phyloP scores from a whole-genome alignment of 495 filamentous ascomycete genomes.

The Aspergillus leporis region DNA sequence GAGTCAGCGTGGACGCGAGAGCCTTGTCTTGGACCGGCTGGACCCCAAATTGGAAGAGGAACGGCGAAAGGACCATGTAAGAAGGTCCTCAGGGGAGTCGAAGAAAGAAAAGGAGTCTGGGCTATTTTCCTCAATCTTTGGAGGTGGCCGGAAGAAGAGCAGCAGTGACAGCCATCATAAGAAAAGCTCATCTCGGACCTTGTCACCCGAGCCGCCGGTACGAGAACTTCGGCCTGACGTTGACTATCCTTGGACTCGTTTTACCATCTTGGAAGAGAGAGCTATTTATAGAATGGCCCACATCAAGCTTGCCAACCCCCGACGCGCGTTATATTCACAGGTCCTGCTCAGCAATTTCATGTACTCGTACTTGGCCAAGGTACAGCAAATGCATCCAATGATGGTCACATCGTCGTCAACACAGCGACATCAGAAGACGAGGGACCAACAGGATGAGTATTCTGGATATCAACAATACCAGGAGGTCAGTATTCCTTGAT shows the following conservation, averaged over 20 bases:
- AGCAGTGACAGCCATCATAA: conserved; percentile 59
- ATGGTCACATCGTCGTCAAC: conserved; percentile 63
- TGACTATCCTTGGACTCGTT: conserved; percentile 94
- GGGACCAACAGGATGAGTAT: conserved; percentile 67
- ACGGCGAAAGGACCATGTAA: conserved; percentile 73
- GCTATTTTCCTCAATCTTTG: conserved; percentile 87
- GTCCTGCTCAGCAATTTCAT: conserved; percentile 99
- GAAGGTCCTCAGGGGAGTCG: conserved; percentile 67
- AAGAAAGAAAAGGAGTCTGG: conserved; percentile 88
- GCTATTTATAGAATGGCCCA: conserved; percentile 99
- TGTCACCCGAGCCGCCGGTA: conserved; percentile 78
- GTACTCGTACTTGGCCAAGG: conserved; percentile 98
- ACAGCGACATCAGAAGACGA: conserved; percentile 61
- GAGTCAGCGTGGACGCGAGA: conserved; percentile 71
- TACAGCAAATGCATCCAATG: conserved; percentile 97
- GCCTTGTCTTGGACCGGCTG: conserved; percentile 75
- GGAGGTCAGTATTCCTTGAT: conserved; percentile 48
- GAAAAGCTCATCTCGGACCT: conserved; percentile 71
- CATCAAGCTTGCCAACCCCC: conserved; percentile 96
- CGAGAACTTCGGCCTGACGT: conserved; percentile 76
- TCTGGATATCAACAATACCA: conserved; percentile 64
- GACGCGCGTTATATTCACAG: conserved; percentile 88
- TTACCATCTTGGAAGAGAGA: conserved; percentile 92
- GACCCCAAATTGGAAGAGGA: conserved; percentile 78
- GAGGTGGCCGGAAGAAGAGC: conserved; percentile 80